Evolutionary conservation across 495 filamentous ascomycete genomes (phyloP).

Genomic region (Xylaria curta): DNA sequence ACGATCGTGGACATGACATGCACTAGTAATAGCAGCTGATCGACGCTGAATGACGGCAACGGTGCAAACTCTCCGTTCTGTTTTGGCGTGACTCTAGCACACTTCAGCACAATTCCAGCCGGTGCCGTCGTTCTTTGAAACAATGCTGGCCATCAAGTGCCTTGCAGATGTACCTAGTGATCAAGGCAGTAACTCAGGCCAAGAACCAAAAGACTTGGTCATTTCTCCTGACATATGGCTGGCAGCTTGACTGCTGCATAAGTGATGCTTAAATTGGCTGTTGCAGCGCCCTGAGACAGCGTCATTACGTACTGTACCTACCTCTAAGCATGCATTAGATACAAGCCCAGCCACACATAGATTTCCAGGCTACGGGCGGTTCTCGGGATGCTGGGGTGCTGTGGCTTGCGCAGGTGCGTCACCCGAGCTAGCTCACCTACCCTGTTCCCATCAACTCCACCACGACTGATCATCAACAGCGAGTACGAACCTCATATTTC

Average conservation of each 20-base stretch:
- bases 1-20: background rate
- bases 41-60: background rate
- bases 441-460: constrained; percentile 15
- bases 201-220: background rate
- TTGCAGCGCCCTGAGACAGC: no score
- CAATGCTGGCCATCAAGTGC: background rate
- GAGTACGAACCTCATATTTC: constrained; percentile 13
- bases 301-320: no score
- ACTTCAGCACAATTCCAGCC: background rate
- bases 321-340: no score
- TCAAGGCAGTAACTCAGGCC: background rate
- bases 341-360: background rate
- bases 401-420: constrained; percentile 24
- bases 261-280: background rate
- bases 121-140: constrained; percentile 1
- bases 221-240: background rate
- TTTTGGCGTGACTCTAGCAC: constrained; percentile 2
- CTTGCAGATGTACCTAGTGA: background rate
- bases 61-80: background rate
- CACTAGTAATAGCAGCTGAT: constrained; percentile 4
- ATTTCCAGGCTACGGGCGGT: background rate
- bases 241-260: background rate
- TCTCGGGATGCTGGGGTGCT: background rate
- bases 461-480: constrained; percentile 12
- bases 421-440: constrained; percentile 20